Conservation (phyloP, 306 rosid genomes). For the Quercus parvula region DNA sequence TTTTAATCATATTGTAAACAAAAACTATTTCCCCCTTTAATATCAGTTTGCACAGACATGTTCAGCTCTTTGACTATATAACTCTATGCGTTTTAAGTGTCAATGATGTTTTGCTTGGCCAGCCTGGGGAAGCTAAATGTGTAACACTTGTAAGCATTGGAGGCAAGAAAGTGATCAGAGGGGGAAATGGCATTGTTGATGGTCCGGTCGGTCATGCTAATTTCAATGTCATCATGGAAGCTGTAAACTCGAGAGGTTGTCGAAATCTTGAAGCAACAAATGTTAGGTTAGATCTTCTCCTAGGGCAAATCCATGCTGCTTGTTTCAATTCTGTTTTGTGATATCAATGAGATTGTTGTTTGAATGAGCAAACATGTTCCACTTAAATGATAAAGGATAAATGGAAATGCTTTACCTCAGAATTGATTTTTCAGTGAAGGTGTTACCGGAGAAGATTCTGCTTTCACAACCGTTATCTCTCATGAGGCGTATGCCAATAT, state of each 20-base stretch:
- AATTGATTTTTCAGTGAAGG: conserved; percentile 75
- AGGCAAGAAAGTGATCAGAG: conserved; percentile 77
- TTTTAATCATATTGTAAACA: neutral
- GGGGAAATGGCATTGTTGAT: conserved; percentile 74
- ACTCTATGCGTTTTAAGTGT: conserved; percentile 17
- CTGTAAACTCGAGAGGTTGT: conserved; percentile 42
- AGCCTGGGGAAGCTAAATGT: conserved; percentile 84
- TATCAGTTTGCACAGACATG: neutral
- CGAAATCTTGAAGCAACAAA: conserved; percentile 50
- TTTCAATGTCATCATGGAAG: conserved; percentile 42
- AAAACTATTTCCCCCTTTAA: neutral
- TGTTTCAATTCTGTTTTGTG: conserved; percentile 14
- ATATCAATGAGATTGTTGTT: conserved; percentile 12
- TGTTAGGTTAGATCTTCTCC: conserved; percentile 52
- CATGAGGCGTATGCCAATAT: conserved; percentile 72
- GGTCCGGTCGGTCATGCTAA: conserved; percentile 53
- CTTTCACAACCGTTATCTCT: conserved; percentile 48
- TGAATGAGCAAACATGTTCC: conserved; percentile 12
- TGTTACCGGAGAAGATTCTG: conserved; percentile 46
- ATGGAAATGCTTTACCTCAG: conserved; percentile 28
- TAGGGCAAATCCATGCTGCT: conserved; percentile 3
- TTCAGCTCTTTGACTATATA: conserved; percentile 1
- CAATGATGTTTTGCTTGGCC: conserved; percentile 27
- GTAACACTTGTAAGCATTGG: conserved; percentile 78
- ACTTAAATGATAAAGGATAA: conserved; percentile 9